Evolutionary conservation across 1,139 yeast species (phyloP), one percentile per base, ranked within the genome.

Genomic region (Hemisphaericaspora subhashii): DNA sequence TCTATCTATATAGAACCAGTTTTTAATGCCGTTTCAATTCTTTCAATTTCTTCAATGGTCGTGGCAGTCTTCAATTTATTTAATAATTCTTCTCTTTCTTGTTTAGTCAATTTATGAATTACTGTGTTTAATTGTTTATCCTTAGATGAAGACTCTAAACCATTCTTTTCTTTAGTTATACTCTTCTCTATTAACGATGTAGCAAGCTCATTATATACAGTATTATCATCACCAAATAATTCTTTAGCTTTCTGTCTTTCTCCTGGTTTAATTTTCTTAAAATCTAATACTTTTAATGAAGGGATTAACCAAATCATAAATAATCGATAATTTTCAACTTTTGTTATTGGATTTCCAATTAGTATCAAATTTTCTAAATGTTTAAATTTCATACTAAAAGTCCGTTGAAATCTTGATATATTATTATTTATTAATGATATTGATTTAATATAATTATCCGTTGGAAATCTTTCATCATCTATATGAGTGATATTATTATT

Each of bases 41-140:
- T 64, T 46, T 83, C 87, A 11, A 89, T 83, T 48, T 89, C 96
- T 11, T 75, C 85, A 44, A 89, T 58, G 38, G 83, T 80, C 4
- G 79, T 71, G 1, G 96, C 95, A 25, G 62, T 64, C 39, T 73
- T 72, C 40, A 89, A 64, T 43, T 79, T 74, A 35, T 66, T 58
- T 47, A 81, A 69, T 36, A 89, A 60, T 38, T 63, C 62, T 12
- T 60, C 60, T 44, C 72, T 74, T 38, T 83, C 88, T 11, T 72
- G 79, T 1, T 68, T 72, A 1, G 81, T 68, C 48, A 86, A 64
- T 43, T 72, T 75, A 25, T 62, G 57, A 13, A 40, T 45, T 1
- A 48, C 39, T n/a, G 30, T 37, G n/a, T 37, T 38, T 15, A 46
- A 30, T 13, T 41, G 42, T 32, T 37, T 44, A 13, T 41, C 44